Evolutionary conservation across 176 grass and related monocot species (phyloP).

Genomic region (Aegilops tauschii): DNA sequence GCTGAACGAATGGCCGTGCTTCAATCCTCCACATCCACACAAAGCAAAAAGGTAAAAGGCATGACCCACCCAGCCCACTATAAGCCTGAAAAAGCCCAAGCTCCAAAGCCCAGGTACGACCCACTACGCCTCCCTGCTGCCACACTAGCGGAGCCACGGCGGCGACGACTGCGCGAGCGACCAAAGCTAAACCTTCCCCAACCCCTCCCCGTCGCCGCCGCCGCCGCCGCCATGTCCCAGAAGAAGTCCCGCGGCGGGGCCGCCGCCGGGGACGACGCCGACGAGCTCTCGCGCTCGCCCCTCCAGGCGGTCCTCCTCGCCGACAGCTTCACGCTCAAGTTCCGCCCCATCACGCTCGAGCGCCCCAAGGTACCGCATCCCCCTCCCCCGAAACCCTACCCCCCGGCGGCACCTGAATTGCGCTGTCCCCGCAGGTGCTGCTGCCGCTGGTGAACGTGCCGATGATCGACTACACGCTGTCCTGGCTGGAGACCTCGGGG

Average conservation of each 20-base stretch:
- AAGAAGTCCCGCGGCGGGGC: conserved; percentile 59
- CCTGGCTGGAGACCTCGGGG: conserved; percentile 80
- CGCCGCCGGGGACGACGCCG: conserved; percentile 49
- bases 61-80: no score
- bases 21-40: no score
- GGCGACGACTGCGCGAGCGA: conserved; percentile 29
- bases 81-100: not conserved
- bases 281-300: conserved; percentile 66
- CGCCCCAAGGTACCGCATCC: conserved; percentile 69
- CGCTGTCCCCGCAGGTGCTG: conserved; percentile 53
- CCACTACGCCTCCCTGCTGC: not conserved
- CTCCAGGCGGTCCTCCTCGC: conserved; percentile 94
- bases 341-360: conserved; percentile 91
- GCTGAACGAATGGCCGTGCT: no score
- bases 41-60: no score
- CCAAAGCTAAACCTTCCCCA: conserved; percentile 38
- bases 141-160: conserved; percentile 1
- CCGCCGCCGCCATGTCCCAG: conserved; percentile 49
- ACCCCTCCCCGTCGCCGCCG: conserved; percentile 17
- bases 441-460: conserved; percentile 80
- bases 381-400: not conserved
- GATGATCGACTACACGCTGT: conserved; percentile 93
- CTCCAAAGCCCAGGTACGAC: not conserved
- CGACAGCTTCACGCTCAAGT: conserved; percentile 83
- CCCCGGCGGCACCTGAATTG: not conserved